Evolutionary conservation across 768 basidiomycete species (phyloP).

Genomic region (Kondoa subrosea): DNA sequence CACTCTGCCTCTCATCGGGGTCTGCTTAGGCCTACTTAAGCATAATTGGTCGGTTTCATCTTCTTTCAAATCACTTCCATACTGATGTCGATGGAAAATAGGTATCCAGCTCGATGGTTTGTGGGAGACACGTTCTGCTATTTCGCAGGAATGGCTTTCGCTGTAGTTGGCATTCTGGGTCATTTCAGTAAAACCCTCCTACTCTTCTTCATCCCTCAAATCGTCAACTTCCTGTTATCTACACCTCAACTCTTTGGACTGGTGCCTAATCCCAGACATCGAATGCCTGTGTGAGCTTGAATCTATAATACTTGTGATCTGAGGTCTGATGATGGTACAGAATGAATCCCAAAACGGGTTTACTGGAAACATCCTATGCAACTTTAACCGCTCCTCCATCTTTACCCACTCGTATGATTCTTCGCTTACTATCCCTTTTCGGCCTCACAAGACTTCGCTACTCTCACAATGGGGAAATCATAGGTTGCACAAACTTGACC

Average conservation of each 20-base stretch:
- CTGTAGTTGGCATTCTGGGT: conserved; percentile 89
- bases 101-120: conserved; percentile 91
- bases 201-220: conserved; percentile 91
- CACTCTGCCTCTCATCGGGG: conserved; percentile 83
- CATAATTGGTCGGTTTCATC: conserved; percentile 96
- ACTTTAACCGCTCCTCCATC: conserved; percentile 10
- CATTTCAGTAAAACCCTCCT: conserved; percentile 94
- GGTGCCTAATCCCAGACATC: conserved; percentile 83
- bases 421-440: conserved; percentile 46
- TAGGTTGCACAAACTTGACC: conserved; percentile 71
- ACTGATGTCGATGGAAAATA: conserved; percentile 30
- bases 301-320: neutral
- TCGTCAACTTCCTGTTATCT: conserved; percentile 90
- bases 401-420: conserved; percentile 39
- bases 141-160: conserved; percentile 94
- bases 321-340: conserved; percentile 35
- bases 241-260: conserved; percentile 88
- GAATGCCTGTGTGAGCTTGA: conserved; percentile 64
- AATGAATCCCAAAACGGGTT: conserved; percentile 54
- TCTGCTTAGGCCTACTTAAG: conserved; percentile 75
- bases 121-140: conserved; percentile 97
- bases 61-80: neutral
- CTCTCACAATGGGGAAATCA: conserved; percentile 44
- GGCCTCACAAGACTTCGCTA: conserved; percentile 50
- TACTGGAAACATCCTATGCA: conserved; percentile 44